These are phyloP conservation scores for Camillea tinctor DNA, from an alignment of 2,329 filamentous ascomycete genomes.

Conservation along the genomic window DNA sequence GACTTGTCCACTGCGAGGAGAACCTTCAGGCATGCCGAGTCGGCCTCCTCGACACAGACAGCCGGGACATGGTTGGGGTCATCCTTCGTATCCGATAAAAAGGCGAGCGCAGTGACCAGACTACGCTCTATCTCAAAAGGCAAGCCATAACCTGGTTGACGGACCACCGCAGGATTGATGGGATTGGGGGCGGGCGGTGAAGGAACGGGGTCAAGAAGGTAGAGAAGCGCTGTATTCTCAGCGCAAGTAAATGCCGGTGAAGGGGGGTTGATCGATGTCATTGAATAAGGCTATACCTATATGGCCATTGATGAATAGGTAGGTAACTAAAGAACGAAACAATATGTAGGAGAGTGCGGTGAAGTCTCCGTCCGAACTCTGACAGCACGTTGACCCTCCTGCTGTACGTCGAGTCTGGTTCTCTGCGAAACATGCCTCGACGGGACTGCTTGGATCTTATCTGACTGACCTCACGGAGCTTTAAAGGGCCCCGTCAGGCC, in stretches of 20 bases:
- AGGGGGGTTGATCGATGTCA: not conserved
- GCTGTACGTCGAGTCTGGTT: not conserved
- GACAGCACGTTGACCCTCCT: not conserved
- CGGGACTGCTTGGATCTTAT: not conserved
- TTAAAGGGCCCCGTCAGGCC: not conserved
- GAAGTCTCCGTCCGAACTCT: not conserved
- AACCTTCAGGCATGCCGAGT: constrained; percentile 21
- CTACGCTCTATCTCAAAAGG: constrained; percentile 34
- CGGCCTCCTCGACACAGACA: constrained; percentile 31
- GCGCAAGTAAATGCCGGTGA: not conserved
- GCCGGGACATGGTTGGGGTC: constrained; percentile 34
- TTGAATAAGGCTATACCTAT: not conserved
- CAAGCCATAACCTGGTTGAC: constrained; percentile 22
- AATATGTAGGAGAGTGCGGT: not conserved
- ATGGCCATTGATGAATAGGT: not conserved
- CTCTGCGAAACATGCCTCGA: not conserved
- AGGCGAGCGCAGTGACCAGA: constrained; percentile 32
- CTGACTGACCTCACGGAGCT: not conserved
- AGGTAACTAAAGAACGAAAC: not conserved
- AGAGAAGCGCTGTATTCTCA: not conserved
- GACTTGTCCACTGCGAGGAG: constrained; percentile 34
- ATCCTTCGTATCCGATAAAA: constrained; percentile 32
- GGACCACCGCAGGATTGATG: not conserved
- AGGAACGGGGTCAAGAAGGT: not conserved
- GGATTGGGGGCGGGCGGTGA: not conserved